Conservation (phyloP, 495 filamentous ascomycete species). For the Clohesyomyces aquaticus region DNA sequence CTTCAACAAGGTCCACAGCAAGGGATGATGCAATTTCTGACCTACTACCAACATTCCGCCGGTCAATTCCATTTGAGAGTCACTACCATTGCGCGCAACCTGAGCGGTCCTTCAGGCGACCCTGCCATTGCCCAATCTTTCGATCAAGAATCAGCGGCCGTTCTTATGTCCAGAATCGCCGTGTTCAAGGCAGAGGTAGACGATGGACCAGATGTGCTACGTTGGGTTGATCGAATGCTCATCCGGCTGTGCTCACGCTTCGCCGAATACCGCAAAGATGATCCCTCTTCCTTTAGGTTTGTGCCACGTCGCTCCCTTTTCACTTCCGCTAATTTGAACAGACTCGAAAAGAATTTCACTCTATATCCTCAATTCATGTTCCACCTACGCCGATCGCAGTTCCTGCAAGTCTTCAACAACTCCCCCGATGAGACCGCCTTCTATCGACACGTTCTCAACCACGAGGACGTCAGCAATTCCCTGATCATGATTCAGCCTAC, state of each 20-base stretch:
- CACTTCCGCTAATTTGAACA: constrained; percentile 15
- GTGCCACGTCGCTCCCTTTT: neutral
- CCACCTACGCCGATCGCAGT: constrained; percentile 94
- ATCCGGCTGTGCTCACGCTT: constrained; percentile 96
- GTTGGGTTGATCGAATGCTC: constrained; percentile 99
- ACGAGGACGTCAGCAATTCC: constrained; percentile 96
- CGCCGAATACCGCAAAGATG: constrained; percentile 98
- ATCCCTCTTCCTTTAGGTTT: constrained; percentile 85
- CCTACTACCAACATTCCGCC: constrained; percentile 97
- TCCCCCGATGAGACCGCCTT: constrained; percentile 99
- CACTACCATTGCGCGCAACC: constrained; percentile 87
- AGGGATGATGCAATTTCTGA: constrained; percentile 98
- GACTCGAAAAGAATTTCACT: constrained; percentile 98
- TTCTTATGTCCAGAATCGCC: constrained; percentile 97
- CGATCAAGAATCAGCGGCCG: constrained; percentile 96
- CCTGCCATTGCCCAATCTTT: constrained; percentile 98
- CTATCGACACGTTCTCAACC: constrained; percentile 94
- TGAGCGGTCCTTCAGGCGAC: constrained; percentile 94
- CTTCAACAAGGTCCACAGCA: constrained; percentile 85
- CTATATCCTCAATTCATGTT: constrained; percentile 99
- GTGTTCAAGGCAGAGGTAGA: constrained; percentile 99
- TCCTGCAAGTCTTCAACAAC: constrained; percentile 99
- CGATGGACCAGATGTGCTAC: constrained; percentile 96
- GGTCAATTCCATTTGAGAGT: constrained; percentile 92
- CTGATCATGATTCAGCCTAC: constrained; percentile 99